Percentiles rank a stretch among this genome's conserved stretches.
phyloP scores from a whole-genome alignment of 768 basidiomycete species.

The Neoboletus magnificus region DNA sequence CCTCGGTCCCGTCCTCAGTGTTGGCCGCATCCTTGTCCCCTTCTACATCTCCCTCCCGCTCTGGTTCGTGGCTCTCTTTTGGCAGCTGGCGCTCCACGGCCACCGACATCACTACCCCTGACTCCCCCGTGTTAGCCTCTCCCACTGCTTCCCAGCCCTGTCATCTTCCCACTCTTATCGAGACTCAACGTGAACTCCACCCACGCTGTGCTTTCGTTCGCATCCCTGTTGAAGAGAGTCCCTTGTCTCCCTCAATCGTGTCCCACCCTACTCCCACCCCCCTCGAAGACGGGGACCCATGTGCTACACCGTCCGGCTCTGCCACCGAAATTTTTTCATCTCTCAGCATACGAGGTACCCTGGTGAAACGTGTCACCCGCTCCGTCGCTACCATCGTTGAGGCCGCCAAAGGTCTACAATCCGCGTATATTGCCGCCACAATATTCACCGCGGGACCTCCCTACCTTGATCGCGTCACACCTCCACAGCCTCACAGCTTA shows the following conservation, averaged over 20 bases:
- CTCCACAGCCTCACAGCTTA: conserved; percentile 14
- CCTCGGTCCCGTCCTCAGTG: conserved; percentile 20
- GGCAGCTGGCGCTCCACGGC: conserved; percentile 39
- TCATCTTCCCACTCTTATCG: conserved; percentile 29
- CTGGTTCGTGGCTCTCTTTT: conserved; percentile 43
- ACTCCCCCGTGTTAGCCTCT: conserved; percentile 33
- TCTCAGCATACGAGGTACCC: conserved; percentile 5
- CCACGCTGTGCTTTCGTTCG: conserved; percentile 35
- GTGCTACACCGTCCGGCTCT: conserved; percentile 6
- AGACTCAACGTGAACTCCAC: conserved; percentile 34
- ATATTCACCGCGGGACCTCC: conserved; percentile 42
- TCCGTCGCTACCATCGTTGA: conserved; percentile 45
- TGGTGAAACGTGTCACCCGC: conserved; percentile 31
- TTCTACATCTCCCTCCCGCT: conserved; percentile 32
- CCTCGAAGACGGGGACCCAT: conserved; percentile 18
- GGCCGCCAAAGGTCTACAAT: conserved; percentile 55
- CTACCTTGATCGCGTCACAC: conserved; percentile 15
- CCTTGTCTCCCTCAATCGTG: conserved; percentile 25
- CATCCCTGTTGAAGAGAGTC: conserved; percentile 38
- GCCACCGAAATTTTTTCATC: neutral
- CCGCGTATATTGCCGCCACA: conserved; percentile 53
- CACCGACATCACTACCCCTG: conserved; percentile 34
- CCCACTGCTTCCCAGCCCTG: conserved; percentile 25
- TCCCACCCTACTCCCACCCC: neutral
- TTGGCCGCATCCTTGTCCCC: conserved; percentile 26